Evolutionary conservation across 768 basidiomycete genomes (phyloP).

Genomic region (Tylopilus plumbeoviolaceoides): DNA sequence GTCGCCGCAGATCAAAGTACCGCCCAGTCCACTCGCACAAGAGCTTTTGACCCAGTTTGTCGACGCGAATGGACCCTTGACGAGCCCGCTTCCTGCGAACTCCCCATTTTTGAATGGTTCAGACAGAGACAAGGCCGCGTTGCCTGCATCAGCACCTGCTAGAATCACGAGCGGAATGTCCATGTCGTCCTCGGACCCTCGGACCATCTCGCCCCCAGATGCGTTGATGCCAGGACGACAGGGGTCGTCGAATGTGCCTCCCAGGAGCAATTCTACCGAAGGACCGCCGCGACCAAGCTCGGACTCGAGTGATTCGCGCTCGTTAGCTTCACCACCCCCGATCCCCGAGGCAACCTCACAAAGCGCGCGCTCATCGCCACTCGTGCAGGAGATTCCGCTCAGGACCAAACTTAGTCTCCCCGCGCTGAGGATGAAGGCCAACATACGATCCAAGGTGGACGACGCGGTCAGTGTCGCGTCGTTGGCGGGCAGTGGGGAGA

Average conservation of each 20-base stretch:
- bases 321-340: slow-evolving; percentile 39
- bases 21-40: slow-evolving; percentile 36
- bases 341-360: slow-evolving; percentile 37
- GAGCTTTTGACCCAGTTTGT: slow-evolving; percentile 11
- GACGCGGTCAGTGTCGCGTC: slow-evolving; percentile 27
- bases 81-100: slow-evolving; percentile 9
- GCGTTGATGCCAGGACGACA: slow-evolving; percentile 11
- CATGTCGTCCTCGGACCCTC: slow-evolving; percentile 10
- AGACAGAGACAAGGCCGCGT: slow-evolving; percentile 6
- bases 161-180: slow-evolving; percentile 9
- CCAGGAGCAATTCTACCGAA: slow-evolving; percentile 18
- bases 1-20: slow-evolving; percentile 34
- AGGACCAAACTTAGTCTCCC: slow-evolving; percentile 67
- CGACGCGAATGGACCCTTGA: slow-evolving; percentile 1
- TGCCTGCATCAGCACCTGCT: slow-evolving; percentile 3
- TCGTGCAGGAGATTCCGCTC: slow-evolving; percentile 34
- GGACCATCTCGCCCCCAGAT: slow-evolving; percentile 7
- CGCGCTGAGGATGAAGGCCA: slow-evolving; percentile 48
- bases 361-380: slow-evolving; percentile 21
- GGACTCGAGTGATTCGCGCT: slow-evolving; percentile 31
- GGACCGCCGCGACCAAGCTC: slow-evolving; percentile 17
- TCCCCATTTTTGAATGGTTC: slow-evolving; percentile 7
- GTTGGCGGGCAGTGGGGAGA: slow-evolving; percentile 27
- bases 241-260: slow-evolving; percentile 19
- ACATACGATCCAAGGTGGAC: slow-evolving; percentile 27